Conservation (phyloP, 108 stramenopile species). For the Nannochloropsis oceanica region DNA sequence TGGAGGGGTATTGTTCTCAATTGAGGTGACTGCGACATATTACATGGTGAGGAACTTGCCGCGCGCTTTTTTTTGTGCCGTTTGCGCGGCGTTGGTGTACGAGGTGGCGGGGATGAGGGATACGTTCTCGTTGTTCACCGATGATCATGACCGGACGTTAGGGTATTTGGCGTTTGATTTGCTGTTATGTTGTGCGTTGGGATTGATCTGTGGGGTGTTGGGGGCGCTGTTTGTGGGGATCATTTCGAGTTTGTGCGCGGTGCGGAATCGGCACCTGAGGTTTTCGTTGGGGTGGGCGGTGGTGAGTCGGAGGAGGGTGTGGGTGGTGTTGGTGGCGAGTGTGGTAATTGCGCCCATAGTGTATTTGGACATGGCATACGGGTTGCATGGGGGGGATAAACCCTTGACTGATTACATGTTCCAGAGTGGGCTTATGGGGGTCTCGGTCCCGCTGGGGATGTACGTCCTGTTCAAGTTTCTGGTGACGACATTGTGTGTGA, state of each 20-base stretch:
- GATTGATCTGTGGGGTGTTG: slow-evolving; percentile 30
- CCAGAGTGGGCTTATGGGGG: neutral
- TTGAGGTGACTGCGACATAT: slow-evolving; percentile 28
- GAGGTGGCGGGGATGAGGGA: neutral
- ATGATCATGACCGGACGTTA: neutral
- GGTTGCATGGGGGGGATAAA: neutral
- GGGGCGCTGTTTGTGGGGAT: slow-evolving; percentile 25
- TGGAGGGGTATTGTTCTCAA: slow-evolving; percentile 30
- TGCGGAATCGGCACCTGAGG: slow-evolving; percentile 9
- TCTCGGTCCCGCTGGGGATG: neutral
- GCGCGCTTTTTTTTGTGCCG: slow-evolving; percentile 13
- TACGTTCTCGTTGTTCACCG: slow-evolving; percentile 4
- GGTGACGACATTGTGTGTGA: slow-evolving; percentile 24
- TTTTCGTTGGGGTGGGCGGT: neutral
- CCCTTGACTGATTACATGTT: slow-evolving; percentile 7
- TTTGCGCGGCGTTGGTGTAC: slow-evolving; percentile 23
- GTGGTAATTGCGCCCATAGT: neutral
- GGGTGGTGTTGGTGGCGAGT: neutral
- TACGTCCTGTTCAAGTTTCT: slow-evolving; percentile 11
- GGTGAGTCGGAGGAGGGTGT: neutral
- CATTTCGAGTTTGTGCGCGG: neutral
- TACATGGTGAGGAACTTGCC: slow-evolving; percentile 29
- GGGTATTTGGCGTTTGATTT: slow-evolving; percentile 10
- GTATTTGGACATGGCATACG: neutral
- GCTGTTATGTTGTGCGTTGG: slow-evolving; percentile 18